Base-by-base conservation (phyloP, 352 stramenopile genomes). In the Pythium vanterpoolii region DNA sequence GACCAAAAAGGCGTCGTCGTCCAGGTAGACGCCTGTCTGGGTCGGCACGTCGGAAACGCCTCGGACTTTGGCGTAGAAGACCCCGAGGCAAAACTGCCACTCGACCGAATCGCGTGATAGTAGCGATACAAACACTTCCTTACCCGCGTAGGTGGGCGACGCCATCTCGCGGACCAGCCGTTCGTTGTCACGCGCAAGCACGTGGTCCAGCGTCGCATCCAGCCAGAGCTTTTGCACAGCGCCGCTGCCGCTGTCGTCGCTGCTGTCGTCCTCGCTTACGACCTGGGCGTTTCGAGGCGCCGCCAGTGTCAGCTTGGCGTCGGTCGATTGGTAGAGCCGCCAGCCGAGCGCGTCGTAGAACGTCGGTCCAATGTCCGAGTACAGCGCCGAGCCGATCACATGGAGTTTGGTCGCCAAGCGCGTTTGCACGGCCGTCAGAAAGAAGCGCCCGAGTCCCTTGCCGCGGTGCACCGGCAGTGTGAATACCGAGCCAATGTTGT, bases 81-180 rank as follows among this genome's bases (percentile, higher is more conserved):
- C 63, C 7, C 80, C 80, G 57, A 85, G 74, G 49, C 65, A 77
- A 53, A 90, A 88, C 50, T 83, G 77, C 80, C 80, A 88, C 50
- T 85, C 80, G 39, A 87, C 64, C 24, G 72, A 86, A 36, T 84
- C 71, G 8, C 76, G 66, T 48, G 73, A 79, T 23, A 77, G 66
- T 2, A 87, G 48, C 9, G 72, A 26, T 18, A 52, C 65, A 49
- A 87, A 87, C 18, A 79, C 72, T 21, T 82, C 72, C 3, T 57
- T 56, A 44, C 67, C 26, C 45, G 68, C 72, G 18, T 58, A 43
- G 45, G 26, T 51, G 64, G 5, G 2, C 28, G 56, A 14, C 86
- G 36, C 23, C 79, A 66, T 6, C 49, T n/a, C 13, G 11, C 16
- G 10, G 2, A 38, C 72, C 51, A 83, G 33, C 13, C 61, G 55